Percentiles rank a stretch among this genome's conserved stretches.
Evolutionary conservation across 352 stramenopile genomes (phyloP).

Genomic region (Halophytophthora polymorphica): DNA sequence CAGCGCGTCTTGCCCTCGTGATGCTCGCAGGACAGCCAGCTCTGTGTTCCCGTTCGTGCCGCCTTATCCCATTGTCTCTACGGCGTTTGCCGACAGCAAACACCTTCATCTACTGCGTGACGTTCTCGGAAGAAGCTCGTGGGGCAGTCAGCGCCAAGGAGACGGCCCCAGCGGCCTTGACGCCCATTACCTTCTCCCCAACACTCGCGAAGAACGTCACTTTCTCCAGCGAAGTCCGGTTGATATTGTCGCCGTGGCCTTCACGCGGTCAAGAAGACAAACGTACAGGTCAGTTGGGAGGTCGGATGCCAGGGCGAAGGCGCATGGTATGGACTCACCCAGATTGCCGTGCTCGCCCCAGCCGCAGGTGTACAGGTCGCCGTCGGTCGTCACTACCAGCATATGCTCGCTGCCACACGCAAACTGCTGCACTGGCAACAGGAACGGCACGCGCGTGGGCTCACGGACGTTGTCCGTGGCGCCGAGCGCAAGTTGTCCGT

Average conservation of each 20-base stretch:
- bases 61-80: background rate
- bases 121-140: background rate
- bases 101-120: background rate
- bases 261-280: background rate
- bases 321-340: constrained; percentile 29
- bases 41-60: too few species aligned
- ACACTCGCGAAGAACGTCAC: constrained; percentile 46
- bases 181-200: constrained; percentile 25
- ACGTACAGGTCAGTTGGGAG: background rate
- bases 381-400: constrained; percentile 45
- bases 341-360: constrained; percentile 87
- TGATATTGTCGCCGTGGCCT: constrained; percentile 64
- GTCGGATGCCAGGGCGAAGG: background rate
- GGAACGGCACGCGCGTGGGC: constrained; percentile 29
- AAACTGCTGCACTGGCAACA: constrained; percentile 30
- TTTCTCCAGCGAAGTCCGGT: constrained; percentile 29
- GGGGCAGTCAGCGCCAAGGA: constrained; percentile 44
- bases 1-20: too few species aligned
- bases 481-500: constrained; percentile 60
- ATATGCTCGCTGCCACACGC: constrained; percentile 77
- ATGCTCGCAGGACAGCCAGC: too few species aligned
- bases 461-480: constrained; percentile 16
- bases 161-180: constrained; percentile 56
- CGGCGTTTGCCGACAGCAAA: too few species aligned
- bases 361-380: constrained; percentile 71